A percentile compares a stretch with the other conserved stretches of the same genome.
Conservation (phyloP, 495 filamentous ascomycete species). For the Aspergillus egyptiacus region DNA sequence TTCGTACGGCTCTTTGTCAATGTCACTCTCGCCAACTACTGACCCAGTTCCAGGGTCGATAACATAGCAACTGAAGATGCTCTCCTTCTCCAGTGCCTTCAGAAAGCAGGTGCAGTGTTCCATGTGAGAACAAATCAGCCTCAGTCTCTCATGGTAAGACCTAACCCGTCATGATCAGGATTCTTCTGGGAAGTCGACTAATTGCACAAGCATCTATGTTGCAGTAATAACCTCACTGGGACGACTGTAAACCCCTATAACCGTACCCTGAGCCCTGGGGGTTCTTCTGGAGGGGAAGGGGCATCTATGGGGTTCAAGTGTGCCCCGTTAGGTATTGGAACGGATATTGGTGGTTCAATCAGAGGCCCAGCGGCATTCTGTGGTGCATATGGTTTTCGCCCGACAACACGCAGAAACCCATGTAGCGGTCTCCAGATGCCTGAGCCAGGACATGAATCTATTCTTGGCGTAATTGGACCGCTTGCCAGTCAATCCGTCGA, state of each 20-base stretch:
- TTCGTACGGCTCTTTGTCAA: slow-evolving; percentile 21
- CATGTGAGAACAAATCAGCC: slow-evolving; percentile 63
- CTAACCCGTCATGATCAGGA: not conserved
- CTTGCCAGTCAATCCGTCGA: slow-evolving; percentile 52
- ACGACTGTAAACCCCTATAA: slow-evolving; percentile 59
- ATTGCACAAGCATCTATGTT: slow-evolving; percentile 33
- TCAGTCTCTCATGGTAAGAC: slow-evolving; percentile 38
- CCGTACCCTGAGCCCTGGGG: slow-evolving; percentile 49
- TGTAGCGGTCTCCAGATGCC: slow-evolving; percentile 34
- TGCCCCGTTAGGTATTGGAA: slow-evolving; percentile 59
- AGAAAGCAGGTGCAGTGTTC: slow-evolving; percentile 49
- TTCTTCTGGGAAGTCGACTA: not conserved
- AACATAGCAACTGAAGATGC: slow-evolving; percentile 33
- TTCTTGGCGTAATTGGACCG: slow-evolving; percentile 57
- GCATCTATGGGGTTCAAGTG: slow-evolving; percentile 58
- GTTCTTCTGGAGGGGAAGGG: slow-evolving; percentile 64
- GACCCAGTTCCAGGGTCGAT: slow-evolving; percentile 25
- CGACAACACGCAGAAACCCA: slow-evolving; percentile 51
- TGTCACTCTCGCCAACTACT: not conserved
- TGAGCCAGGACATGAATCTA: slow-evolving; percentile 52
- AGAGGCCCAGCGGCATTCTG: slow-evolving; percentile 54
- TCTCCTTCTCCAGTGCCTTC: slow-evolving; percentile 28
- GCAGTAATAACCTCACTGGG: slow-evolving; percentile 59
- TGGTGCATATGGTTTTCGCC: slow-evolving; percentile 54
- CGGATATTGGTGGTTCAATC: slow-evolving; percentile 60